Percentiles rank a stretch among this genome's conserved stretches.
Evolutionary conservation across 441 rosid genomes (phyloP).

Genomic region (Eruca vesicaria): DNA sequence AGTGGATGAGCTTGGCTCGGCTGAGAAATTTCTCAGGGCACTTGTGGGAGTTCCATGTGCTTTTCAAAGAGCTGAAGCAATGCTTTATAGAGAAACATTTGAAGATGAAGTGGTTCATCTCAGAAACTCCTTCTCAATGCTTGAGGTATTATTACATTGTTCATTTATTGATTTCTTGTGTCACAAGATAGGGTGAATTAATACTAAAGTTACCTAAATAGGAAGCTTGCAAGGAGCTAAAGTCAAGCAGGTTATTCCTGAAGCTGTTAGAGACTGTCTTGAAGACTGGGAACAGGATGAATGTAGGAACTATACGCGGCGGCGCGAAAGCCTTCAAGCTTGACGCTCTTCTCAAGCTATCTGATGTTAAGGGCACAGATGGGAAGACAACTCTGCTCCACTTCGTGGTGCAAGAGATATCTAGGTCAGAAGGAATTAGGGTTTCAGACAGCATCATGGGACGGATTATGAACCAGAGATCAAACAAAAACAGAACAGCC

Average conservation of each 20-base stretch:
- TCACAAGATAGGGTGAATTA: constrained; percentile 25
- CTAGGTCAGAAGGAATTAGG: constrained; percentile 83
- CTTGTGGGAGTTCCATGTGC: constrained; percentile 67
- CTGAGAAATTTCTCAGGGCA: constrained; percentile 69
- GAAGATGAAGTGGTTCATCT: constrained; percentile 90
- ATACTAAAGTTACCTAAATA: constrained; percentile 23
- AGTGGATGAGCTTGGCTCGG: constrained; percentile 72
- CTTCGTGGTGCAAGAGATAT: constrained; percentile 90
- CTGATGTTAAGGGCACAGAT: constrained; percentile 93
- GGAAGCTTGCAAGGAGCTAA: constrained; percentile 98
- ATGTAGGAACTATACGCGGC: constrained; percentile 91
- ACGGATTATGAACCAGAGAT: constrained; percentile 58
- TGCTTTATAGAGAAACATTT: constrained; percentile 89
- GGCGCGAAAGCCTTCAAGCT: constrained; percentile 97
- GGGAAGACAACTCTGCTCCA: constrained; percentile 90
- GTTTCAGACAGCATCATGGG: constrained; percentile 94
- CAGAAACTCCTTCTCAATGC: constrained; percentile 84
- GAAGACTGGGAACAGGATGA: constrained; percentile 95
- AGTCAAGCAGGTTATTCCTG: constrained; percentile 85
- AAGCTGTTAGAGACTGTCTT: constrained; percentile 92
- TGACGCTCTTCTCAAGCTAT: constrained; percentile 84
- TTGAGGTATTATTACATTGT: constrained; percentile 60
- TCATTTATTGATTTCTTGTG: neutral
- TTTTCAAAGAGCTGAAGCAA: constrained; percentile 74
- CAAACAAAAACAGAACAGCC: constrained; percentile 48